Evolutionary conservation across 1,139 yeast genomes (phyloP), one percentile per base, ranked within the genome.

Genomic region (Meyerozyma athensensis): DNA sequence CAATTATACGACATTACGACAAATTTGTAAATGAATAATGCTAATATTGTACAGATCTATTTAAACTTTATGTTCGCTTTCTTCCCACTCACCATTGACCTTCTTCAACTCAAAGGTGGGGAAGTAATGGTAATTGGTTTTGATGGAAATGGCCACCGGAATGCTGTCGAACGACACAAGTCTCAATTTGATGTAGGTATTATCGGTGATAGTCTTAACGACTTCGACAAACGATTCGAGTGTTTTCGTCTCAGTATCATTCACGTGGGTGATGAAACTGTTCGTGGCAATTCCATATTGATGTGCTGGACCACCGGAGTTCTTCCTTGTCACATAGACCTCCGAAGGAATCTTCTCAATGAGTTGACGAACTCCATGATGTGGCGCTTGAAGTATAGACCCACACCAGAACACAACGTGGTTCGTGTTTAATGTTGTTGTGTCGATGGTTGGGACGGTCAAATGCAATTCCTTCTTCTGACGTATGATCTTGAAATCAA

Each of bases 41-140:
- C 31, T 13, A 14, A 7, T 24, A 24, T 24, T 26, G 14, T 28
- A 28, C 32, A 28, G 18, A 12, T 28, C 20, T 16, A 24, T 24
- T 10, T 19, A 24, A 17, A 28, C 32, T 28, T 40, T 42, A 32
- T 46, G 64, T 41, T 66, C 72, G 19, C 60, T 54, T 46, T 73
- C 76, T 31, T 64, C 59, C 87, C 89, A 81, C 44, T 69, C 65
- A 9, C 69, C 70, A 9, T 48, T 50, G 43, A 72, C 68, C 48
- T 72, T 74, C 45, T 67, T 72, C 47, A 86, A 58, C 53, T 83
- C 90, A 8, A 77, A 71, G 1, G 96, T 87, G 32, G 95, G 95
- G 71, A 86, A 89, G 56, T 89, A 90, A 56, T 89, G 97, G 52
- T 86, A 86, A 56, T 86, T 86, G 1, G 95, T 86, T 59, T 87